A percentile compares a stretch with the other conserved stretches of the same genome.
Conservation (phyloP, 148 eudicot genomes). For the Heliosperma pusillum region DNA sequence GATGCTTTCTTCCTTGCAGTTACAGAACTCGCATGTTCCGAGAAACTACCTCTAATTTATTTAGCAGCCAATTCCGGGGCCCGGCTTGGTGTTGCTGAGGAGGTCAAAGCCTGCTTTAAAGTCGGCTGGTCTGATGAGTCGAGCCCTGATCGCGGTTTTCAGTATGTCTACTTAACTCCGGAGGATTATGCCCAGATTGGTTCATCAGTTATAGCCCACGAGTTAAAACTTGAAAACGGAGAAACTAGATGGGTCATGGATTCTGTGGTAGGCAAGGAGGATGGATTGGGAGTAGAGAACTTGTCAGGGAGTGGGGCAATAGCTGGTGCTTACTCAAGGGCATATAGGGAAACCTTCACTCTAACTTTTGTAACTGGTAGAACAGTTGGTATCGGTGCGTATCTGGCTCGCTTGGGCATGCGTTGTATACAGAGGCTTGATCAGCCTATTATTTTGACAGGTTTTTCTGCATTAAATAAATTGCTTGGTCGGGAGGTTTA, state of each 20-base stretch:
- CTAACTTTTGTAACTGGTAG: slow-evolving; percentile 93
- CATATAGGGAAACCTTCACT: slow-evolving; percentile 91
- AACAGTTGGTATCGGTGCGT: slow-evolving; percentile 98
- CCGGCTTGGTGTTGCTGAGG: slow-evolving; percentile 93
- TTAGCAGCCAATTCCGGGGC: slow-evolving; percentile 98
- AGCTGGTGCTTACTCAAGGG: slow-evolving; percentile 92
- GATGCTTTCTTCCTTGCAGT: slow-evolving; percentile 95
- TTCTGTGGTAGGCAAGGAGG: slow-evolving; percentile 93
- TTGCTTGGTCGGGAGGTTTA: slow-evolving; percentile 95
- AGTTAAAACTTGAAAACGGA: slow-evolving; percentile 61
- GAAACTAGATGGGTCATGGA: slow-evolving; percentile 85
- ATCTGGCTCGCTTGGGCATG: slow-evolving; percentile 98
- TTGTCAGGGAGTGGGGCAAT: slow-evolving; percentile 98
- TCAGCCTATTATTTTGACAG: slow-evolving; percentile 93
- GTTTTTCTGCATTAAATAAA: slow-evolving; percentile 94
- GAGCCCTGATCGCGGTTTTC: slow-evolving; percentile 82
- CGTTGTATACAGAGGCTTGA: slow-evolving; percentile 97
- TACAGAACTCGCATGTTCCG: slow-evolving; percentile 80
- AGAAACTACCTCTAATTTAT: slow-evolving; percentile 86
- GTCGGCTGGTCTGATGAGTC: slow-evolving; percentile 93
- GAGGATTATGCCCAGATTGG: slow-evolving; percentile 62
- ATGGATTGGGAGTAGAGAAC: slow-evolving; percentile 94
- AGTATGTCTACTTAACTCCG: slow-evolving; percentile 80
- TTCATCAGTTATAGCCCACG: slow-evolving; percentile 84
- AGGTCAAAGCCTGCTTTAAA: slow-evolving; percentile 90